These are phyloP conservation scores for Onygenales sp. DNA, from an alignment of 2,329 filamentous ascomycete genomes.

Conservation along the genomic window DNA sequence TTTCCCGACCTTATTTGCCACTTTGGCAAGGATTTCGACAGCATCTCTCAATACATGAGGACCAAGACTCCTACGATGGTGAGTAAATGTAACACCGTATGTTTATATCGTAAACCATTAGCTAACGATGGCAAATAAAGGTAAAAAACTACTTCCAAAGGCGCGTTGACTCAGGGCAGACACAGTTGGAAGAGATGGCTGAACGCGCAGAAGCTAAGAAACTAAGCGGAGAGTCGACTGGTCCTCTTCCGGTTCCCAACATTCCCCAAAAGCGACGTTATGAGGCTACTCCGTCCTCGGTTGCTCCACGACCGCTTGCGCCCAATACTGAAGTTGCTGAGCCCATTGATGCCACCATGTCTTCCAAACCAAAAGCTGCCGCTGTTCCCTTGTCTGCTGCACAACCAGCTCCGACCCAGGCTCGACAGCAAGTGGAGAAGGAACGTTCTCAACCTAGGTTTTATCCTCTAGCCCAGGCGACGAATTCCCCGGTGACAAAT, in stretches of 20 bases:
- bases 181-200: constrained; percentile 35
- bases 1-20: constrained; percentile 37
- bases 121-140: constrained; percentile 15
- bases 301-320: constrained; percentile 32
- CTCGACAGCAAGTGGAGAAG: constrained; percentile 24
- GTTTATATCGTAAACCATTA: background rate
- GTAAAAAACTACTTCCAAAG: constrained; percentile 43
- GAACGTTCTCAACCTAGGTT: constrained; percentile 26
- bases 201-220: constrained; percentile 36
- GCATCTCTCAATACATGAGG: constrained; percentile 42
- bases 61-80: constrained; percentile 45
- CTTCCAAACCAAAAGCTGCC: constrained; percentile 21
- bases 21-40: constrained; percentile 40
- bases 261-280: constrained; percentile 40
- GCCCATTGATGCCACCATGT: constrained; percentile 20
- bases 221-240: constrained; percentile 34
- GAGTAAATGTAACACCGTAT: constrained; percentile 12
- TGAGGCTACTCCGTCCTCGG: constrained; percentile 34
- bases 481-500: constrained; percentile 18
- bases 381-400: constrained; percentile 18
- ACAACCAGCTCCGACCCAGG: constrained; percentile 22
- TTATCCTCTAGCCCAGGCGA: constrained; percentile 31
- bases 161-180: constrained; percentile 33
- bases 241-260: constrained; percentile 33
- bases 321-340: constrained; percentile 33